Evolutionary conservation across 23 red algal genomes (phyloP), one percentile per base, ranked within the genome.

Genomic region (Pyropia yezoensis): DNA sequence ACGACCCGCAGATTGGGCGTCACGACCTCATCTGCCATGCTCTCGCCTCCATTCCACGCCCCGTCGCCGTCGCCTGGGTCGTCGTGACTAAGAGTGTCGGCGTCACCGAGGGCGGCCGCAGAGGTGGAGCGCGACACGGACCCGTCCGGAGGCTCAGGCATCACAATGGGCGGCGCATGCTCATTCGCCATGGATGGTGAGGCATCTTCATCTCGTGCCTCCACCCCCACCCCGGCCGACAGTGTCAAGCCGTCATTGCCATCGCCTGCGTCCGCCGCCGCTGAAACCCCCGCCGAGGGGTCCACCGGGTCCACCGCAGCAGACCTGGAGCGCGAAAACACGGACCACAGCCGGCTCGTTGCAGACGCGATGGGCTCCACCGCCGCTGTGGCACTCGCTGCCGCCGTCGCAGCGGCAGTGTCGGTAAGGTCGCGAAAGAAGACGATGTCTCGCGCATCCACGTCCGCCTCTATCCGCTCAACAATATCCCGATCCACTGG

Each of bases 401-500:
- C 68, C 4, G 30, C 34, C 27, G 33, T 34, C 18, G 76, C 56
- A 24, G 69, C 70, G 4, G 39, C 39, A 3, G 30, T 22, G 50
- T 87, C 82, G 17, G 70, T 71, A 54, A 87, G 16, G 69, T 87
- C 71, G 22, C 82, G 71, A 71, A 87, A 87, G n/a, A 77, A n/a
- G 21, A 87, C 26, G 21, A 87, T 50, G 33, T 87, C 82, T 18
- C 49, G 33, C 34, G 63, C 70, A 27, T 70, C 62, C 59, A 87
- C 29, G 29, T 59, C 62, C 21, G 14, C 20, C 30, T 87, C 82
- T 32, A 87, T 34, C 14, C 76, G 54, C 8, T 62, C 58, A 26
- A 87, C 56, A 49, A 67, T 13, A 27, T 57, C 57, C 17, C 64
- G 63, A 18, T 87, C 82, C 61, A 53, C 54, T 32, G 39, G 39